phyloP scores from a whole-genome alignment of 495 filamentous ascomycete genomes.

The Hyphodiscus hymeniophilus region DNA sequence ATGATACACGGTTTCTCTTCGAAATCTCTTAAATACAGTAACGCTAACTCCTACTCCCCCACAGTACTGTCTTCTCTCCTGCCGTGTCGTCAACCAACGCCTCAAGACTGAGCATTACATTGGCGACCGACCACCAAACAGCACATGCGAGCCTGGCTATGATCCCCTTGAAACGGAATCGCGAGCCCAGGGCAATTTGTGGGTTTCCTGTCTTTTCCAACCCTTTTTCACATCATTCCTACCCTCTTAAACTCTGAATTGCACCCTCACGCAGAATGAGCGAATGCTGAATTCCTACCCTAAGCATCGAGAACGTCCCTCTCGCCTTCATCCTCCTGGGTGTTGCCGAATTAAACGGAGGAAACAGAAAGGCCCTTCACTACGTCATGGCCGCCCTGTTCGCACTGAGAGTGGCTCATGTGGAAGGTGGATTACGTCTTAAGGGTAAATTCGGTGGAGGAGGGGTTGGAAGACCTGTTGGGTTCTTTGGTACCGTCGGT shows the following conservation, averaged over 20 bases:
- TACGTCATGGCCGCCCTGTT: constrained; percentile 18
- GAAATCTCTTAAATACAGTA: no score
- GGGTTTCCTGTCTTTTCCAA: no score
- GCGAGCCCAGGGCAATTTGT: constrained; percentile 77
- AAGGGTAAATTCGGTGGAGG: constrained; percentile 7
- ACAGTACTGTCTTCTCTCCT: constrained; percentile 9
- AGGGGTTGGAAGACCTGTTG: constrained; percentile 16
- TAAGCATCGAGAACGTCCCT: constrained; percentile 65
- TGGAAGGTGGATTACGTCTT: constrained; percentile 18
- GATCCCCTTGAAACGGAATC: constrained; percentile 64
- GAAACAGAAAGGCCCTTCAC: constrained; percentile 20
- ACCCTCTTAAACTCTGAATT: no score
- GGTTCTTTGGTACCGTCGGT: constrained; percentile 16
- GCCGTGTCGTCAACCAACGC: constrained; percentile 5
- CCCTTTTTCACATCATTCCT: no score
- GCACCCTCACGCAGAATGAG: no score
- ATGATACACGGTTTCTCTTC: no score
- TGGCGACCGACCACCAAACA: not conserved
- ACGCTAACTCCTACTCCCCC: no score
- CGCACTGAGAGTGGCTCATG: constrained; percentile 9
- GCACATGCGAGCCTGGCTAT: not conserved
- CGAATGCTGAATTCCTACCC: no score
- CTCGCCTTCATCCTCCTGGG: constrained; percentile 58
- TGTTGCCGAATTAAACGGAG: constrained; percentile 50
- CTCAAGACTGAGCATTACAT: not conserved